Evolutionary conservation across 345 rosid species (phyloP), one percentile per base, ranked within the genome.

Genomic region (Brassica nigra): DNA sequence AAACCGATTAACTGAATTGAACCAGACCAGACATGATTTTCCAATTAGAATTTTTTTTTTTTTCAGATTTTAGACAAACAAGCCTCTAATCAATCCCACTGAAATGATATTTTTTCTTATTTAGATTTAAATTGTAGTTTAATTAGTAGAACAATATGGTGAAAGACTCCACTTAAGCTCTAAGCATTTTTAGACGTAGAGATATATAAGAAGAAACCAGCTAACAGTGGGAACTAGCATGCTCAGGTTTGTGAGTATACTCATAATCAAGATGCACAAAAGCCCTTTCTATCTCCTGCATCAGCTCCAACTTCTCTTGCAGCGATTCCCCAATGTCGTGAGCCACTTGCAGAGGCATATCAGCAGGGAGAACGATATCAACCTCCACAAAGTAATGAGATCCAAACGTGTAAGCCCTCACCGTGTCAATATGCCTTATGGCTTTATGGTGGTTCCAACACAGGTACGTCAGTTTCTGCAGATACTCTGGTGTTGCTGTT

Each of bases 191-290:
- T 42, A 29, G n/a, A 8, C 61, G 54, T 36, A 20, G 52, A 10
- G 33, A 44, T 18, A 28, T 68, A 30, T 0, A 52, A 15, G 30
- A 57, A 58, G 4, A n/a, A 68, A 16, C 5, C 27, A 61, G 71
- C 78, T 86, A 83, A 9, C 69, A 72, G 64, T 84, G 87, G 20
- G 87, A 79, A 23, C 81, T 94, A 16, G 92, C 93, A 34, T 95
- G 99, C 86, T 95, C 99, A 0, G 98, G 99, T 79, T 88, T 95
- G 89, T 95, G 99, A 29, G 88, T 85, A 84, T 74, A 95, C 86
- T 95, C 99, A 7, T 95, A 95, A 73, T 95, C 99, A 14, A 95
- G 98, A 82, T 95, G 98, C 78, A 95, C 99, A 79, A 95, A 95
- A 54, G 98, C 99, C 0, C 99, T 84, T 84, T 95, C 99, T 0